Evolutionary conservation across 306 rosid species (phyloP).

Genomic region (Quercus gilva): DNA sequence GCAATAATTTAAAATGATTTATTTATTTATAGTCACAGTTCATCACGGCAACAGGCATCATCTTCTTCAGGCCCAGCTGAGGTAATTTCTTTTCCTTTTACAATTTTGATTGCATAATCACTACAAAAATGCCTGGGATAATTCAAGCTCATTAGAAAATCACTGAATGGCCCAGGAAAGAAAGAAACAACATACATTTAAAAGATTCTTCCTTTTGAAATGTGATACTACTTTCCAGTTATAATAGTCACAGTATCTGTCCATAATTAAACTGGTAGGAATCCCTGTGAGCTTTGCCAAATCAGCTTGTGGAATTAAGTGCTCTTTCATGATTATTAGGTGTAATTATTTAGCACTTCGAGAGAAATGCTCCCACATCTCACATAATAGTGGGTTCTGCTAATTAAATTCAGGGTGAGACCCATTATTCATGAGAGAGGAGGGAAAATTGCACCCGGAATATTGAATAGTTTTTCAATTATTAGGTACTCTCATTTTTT

Average conservation of each 20-base stretch:
- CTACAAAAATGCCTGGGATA: not conserved
- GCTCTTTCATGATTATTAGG: not conserved
- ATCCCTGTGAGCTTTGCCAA: not conserved
- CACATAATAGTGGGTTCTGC: too few species aligned
- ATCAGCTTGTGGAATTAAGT: not conserved
- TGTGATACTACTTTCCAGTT: not conserved
- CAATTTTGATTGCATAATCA: not conserved
- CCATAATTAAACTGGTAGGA: not conserved
- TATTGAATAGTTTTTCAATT: too few species aligned
- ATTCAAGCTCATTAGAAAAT: not conserved
- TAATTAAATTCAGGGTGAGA: too few species aligned
- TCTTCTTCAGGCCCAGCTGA: constrained; percentile 24
- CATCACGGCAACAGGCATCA: constrained; percentile 27
- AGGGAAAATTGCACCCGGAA: too few species aligned
- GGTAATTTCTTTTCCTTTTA: not conserved
- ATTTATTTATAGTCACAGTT: constrained; percentile 2
- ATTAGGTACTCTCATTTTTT: too few species aligned
- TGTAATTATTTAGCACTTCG: not conserved
- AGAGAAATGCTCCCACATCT: too few species aligned
- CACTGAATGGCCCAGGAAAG: not conserved
- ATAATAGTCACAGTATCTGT: not conserved
- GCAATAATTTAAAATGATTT: not conserved
- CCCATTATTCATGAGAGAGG: too few species aligned
- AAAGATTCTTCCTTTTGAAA: not conserved
- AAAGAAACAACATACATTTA: not conserved